Evolutionary conservation across 2,329 filamentous ascomycete species (phyloP), one percentile per base, ranked within the genome.

Genomic region (Arthrobotrys megalospora): DNA sequence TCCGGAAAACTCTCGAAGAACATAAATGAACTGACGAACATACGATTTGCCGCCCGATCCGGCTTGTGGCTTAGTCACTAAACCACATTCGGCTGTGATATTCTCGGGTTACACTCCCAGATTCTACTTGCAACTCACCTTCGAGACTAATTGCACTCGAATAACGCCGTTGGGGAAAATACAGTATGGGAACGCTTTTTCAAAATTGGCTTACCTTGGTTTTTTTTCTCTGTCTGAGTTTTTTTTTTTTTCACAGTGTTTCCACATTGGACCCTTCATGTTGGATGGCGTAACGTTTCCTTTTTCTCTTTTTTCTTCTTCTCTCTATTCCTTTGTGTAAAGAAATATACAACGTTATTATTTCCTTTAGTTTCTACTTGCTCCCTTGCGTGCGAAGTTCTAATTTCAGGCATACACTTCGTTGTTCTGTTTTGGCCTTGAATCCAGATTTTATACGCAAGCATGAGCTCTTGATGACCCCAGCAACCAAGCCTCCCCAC

Each of bases 11-110:
- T 2, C 50, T 81, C 60, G 80, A 80, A 50, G 72, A 80, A 55
- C 80, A 80, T 8, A 82, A 81, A 32, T 80, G 45, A 80, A 80
- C 12, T 82, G 81, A 32, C 79, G 45, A 73, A 19, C 2, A 14
- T 58, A 21, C 16, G 52, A 38, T 21, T 21, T 21, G 11, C 28
- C 32, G 14, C 50, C 11, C 6, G 14, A 16, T 34, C 6, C 12
- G 24, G 50, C 1, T 6, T 19, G 3, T 24, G 14, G n/a, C 50
- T 16, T 45, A 28, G 6, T 45, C 41, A 6, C 41, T 16, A 8
- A n/a, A 16, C 11, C 24, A 14, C 14, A 32, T 53, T 16, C 28
- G 7, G 50, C 5, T 16, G 50, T 34, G 50, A 16, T 34, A 16
- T 34, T 53, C 50, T 34, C 21, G 21, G 6, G 48, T n/a, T 28